Evolutionary conservation across 192 early-diverging fungal species (phyloP).

Genomic region (Coemansia sp.): DNA sequence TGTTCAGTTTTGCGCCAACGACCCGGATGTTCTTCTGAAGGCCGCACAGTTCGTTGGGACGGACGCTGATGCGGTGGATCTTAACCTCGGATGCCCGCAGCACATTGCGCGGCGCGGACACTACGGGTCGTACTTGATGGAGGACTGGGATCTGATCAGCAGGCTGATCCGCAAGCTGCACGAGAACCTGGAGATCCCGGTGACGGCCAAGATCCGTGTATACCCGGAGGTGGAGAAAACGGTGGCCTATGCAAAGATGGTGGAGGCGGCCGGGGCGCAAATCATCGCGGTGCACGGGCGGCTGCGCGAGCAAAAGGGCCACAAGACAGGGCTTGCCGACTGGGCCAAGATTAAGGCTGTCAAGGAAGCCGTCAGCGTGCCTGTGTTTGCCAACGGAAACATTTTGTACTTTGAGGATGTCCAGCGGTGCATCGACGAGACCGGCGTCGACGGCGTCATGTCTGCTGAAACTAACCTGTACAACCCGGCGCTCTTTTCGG

Average conservation of each 20-base stretch:
- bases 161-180: constrained; percentile 73
- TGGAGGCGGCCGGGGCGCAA: constrained; percentile 91
- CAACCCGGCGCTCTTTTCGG: constrained; percentile 88
- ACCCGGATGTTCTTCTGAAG: constrained; percentile 76
- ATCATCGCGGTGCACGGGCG: constrained; percentile 95
- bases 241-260: constrained; percentile 91
- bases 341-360: constrained; percentile 91
- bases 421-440: constrained; percentile 77
- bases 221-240: constrained; percentile 91
- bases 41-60: constrained; percentile 83
- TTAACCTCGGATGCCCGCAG: constrained; percentile 98
- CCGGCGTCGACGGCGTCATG: constrained; percentile 95
- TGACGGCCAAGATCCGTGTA: constrained; percentile 95
- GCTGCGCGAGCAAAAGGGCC: constrained; percentile 93
- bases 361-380: constrained; percentile 81
- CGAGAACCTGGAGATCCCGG: constrained; percentile 79
- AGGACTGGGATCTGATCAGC: constrained; percentile 82
- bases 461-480: constrained; percentile 83
- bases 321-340: constrained; percentile 94
- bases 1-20: constrained; percentile 98
- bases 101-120: constrained; percentile 88
- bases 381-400: constrained; percentile 98
- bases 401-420: constrained; percentile 93
- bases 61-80: constrained; percentile 90
- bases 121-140: constrained; percentile 94